Base-by-base conservation (phyloP, 768 basidiomycete species). In the Thelephora aurantiotincta region DNA sequence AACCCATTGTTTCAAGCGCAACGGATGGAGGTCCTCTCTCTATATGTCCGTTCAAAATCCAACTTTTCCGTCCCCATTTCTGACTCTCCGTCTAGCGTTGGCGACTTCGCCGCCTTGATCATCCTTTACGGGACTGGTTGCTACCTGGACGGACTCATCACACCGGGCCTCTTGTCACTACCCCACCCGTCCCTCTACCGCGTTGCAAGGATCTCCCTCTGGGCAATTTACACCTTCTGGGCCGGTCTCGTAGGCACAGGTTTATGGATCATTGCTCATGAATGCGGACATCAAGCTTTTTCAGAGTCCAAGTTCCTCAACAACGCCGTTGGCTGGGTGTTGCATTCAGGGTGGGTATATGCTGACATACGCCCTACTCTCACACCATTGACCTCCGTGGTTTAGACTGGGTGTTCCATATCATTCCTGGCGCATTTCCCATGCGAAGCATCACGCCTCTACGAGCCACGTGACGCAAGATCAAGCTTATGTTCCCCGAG, bases 241-340 rank as follows among this genome's bases (percentile, higher is more conserved):
- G 67, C 81, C 5, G 92, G 94, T 48, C 77, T 94, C 26, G 85
- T 91, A 51, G 82, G 73, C 3, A 97, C 93, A n/a, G 94, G 94
- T 50, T 69, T 97, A 45, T 97, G 94, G 94, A 82, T 92, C 54
- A 69, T 94, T 50, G 92, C 82, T 42, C 91, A 94, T 60, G 92
- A 97, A 65, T 92, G 89, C 56, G 94, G 94, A 23, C 94, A 99
- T 63, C 91, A 94, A 63, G 86, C 88, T 0, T 99, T 91, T 71
- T 97, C 92, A 1, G 81, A 91, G 54, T 92, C 82, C 46, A 94
- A 93, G 69, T 61, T 70, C 30, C 73, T 96, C 65, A 98, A 98
- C 72, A 88, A 97, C 72, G 65, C 77, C 41, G 86, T 92, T 48
- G 94, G 94, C 9, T 94, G 86, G 83, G 59, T 94, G 50, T 71